Percentiles rank a stretch among this genome's conserved stretches.
These are phyloP conservation scores for Globisporangium polare DNA, from an alignment of 352 stramenopile genomes.

Conservation along the genomic window DNA sequence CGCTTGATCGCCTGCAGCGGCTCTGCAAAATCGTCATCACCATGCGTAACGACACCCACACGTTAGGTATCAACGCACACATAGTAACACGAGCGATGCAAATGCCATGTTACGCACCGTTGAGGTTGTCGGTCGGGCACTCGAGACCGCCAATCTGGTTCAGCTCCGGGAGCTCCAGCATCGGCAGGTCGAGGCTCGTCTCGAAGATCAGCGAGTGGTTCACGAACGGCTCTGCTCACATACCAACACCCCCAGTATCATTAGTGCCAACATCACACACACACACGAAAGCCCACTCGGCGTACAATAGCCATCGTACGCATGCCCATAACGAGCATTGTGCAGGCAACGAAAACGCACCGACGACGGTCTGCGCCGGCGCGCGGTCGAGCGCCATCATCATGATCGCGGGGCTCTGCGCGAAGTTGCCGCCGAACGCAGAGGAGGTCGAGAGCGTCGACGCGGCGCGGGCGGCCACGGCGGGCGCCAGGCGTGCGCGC, in stretches of 20 bases:
- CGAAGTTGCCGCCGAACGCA: background rate
- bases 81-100: background rate
- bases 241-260: background rate
- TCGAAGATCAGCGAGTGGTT: constrained; percentile 16
- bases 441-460: constrained; percentile 9
- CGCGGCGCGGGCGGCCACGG: constrained; percentile 4
- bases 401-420: constrained; percentile 15
- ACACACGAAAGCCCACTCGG: background rate
- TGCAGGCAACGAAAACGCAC: constrained; percentile 3
- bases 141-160: constrained; percentile 14
- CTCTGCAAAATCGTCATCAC: constrained; percentile 28
- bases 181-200: constrained; percentile 11
- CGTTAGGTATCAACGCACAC: background rate
- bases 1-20: constrained; percentile 77
- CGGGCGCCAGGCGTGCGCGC: constrained; percentile 10
- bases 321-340: background rate
- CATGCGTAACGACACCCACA: background rate
- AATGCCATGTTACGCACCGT: constrained; percentile 2
- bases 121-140: constrained; percentile 14
- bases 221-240: constrained; percentile 12
- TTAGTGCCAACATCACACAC: background rate
- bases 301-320: background rate
- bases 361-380: constrained; percentile 9
- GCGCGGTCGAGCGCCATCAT: constrained; percentile 15
- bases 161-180: constrained; percentile 14